Evolutionary conservation across 176 grass and related monocot genomes (phyloP).

Genomic region (Cenchrus fungigraminus): DNA sequence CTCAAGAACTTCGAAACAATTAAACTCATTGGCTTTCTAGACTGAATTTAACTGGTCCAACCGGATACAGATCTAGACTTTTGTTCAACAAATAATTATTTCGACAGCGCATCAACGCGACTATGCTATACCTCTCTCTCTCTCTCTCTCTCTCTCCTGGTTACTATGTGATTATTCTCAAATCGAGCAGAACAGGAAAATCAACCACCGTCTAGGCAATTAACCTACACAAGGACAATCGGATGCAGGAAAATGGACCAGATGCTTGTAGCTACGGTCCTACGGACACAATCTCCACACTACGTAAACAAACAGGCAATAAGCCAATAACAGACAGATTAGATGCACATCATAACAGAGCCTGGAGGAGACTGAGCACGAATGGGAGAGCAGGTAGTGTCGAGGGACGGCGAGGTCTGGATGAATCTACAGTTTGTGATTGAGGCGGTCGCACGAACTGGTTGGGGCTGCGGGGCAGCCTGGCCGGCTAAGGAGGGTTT

Average conservation of each 20-base stretch:
- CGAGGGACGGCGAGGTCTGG: not conserved
- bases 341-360: not conserved
- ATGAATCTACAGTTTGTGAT: not conserved
- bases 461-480: not conserved
- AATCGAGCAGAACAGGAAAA: not conserved
- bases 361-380: not conserved
- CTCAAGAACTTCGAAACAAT: constrained; percentile 2
- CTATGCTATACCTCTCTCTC: not conserved
- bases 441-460: not conserved
- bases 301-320: not conserved
- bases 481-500: not conserved
- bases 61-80: not conserved
- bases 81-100: not conserved
- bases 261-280: not conserved
- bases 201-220: not conserved
- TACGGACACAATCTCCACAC: not conserved
- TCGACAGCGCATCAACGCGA: not conserved
- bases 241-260: not conserved
- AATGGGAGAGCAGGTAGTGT: not conserved
- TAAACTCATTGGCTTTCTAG: not conserved
- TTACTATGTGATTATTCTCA: not conserved
- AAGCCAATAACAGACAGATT: not conserved
- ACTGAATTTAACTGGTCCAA: not conserved
- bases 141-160: not conserved
- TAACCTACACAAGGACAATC: not conserved